phyloP scores from a whole-genome alignment of 768 basidiomycete species.

The Xerocomellus dryophilus region DNA sequence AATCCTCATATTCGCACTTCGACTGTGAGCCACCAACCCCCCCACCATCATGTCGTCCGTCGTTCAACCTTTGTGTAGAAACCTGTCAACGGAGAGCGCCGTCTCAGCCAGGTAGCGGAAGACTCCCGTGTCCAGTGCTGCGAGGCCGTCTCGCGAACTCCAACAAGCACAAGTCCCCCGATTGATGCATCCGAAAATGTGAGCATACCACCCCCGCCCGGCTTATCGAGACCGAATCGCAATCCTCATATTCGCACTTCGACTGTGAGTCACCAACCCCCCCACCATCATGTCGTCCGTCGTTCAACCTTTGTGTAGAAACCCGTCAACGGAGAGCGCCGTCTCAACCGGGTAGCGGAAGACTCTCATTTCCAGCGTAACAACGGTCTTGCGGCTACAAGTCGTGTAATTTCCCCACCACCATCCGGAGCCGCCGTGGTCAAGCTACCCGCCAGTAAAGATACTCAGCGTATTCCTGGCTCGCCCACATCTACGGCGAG shows the following conservation, averaged over 20 bases:
- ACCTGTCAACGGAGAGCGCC: background rate
- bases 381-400: background rate
- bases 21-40: conserved; percentile 1
- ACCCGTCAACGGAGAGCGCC: background rate
- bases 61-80: conserved; percentile 2
- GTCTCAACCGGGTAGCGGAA: background rate
- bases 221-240: background rate
- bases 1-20: background rate
- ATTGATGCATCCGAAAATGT: background rate
- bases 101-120: background rate
- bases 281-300: background rate
- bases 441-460: conserved; percentile 4
- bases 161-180: background rate
- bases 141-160: background rate
- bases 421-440: conserved; percentile 4
- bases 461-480: background rate
- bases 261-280: conserved; percentile 1
- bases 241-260: background rate
- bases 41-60: background rate
- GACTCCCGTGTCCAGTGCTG: background rate
- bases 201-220: conserved; percentile 12
- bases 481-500: conserved; percentile 13
- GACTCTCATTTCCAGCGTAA: background rate
- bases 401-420: conserved; percentile 6
- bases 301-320: conserved; percentile 2